Evolutionary conservation across 1,139 yeast genomes (phyloP), one percentile per base, ranked within the genome.

Genomic region (Nakaseomyces nivariensis): DNA sequence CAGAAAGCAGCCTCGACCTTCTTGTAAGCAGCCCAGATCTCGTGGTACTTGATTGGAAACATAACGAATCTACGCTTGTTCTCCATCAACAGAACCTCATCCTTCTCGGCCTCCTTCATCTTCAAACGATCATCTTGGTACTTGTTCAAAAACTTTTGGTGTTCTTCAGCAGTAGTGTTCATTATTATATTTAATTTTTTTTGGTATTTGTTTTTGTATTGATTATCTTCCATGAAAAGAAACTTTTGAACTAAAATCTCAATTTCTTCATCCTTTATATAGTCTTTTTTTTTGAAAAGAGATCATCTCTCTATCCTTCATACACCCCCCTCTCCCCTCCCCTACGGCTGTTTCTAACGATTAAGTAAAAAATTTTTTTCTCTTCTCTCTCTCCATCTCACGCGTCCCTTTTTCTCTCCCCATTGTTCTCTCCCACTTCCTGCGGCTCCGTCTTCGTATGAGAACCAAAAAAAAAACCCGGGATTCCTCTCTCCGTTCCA

Each of bases 1-100:
- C 99, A 92, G 78, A 92, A 92, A 10, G 97, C 88, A 27, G 98
- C 97, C 75, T 92, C 98, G 43, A 97, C 97, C 73, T 90, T 89
- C 76, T 92, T 92, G 74, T 92, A 92, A 79, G 95, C 92, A 70
- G 90, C 96, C 97, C 98, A 92, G 65, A 94, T 86, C 73, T 92
- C 97, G 68, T 90, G 94, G 74, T 89, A 94, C 72, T 87, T 86
- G 72, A 92, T 89, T 57, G 99, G 99, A 82, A 92, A 94, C 61
- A 92, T 75, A 50, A 92, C 98, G 66, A 89, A 92, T 67, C 98
- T 82, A 67, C 81, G 81, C 59, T 79, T 81, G 78, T 94, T 92
- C 72, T 92, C 97, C 54, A 70, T 69, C 64, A 92, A 78, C 63
- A 92, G 72, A 4, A 97, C 97, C 75, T 92, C 99, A 52, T 87